Evolutionary conservation across 805 yeast genomes (phyloP).

Genomic region (Schwanniomyces occidentalis): DNA sequence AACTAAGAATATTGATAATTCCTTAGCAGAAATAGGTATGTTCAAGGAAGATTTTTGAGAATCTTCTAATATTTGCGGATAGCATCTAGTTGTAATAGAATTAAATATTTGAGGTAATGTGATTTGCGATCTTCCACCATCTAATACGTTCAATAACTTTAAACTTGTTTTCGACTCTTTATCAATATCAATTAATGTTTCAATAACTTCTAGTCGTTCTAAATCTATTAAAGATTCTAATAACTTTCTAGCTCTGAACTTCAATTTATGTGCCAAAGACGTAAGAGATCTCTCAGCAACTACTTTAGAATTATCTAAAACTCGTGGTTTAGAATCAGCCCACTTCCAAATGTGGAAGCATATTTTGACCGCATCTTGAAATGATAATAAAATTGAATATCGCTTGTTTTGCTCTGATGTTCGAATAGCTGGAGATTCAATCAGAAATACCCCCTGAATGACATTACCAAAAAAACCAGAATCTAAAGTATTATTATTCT

Average conservation of each 20-base stretch:
- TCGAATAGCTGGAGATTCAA: conserved; percentile 59
- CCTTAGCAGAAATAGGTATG: conserved; percentile 45
- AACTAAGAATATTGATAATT: conserved; percentile 54
- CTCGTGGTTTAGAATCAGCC: conserved; percentile 48
- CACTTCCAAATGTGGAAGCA: conserved; percentile 70
- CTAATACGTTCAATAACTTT: conserved; percentile 73
- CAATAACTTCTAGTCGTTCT: conserved; percentile 75
- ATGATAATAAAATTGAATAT: conserved; percentile 58
- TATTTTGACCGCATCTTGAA: conserved; percentile 56
- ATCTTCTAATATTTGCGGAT: conserved; percentile 30
- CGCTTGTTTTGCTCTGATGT: conserved; percentile 54
- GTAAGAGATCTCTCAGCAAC: conserved; percentile 28
- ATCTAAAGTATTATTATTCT: conserved; percentile 21
- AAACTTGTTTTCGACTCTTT: conserved; percentile 24
- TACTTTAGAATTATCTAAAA: not conserved
- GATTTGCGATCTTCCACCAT: conserved; percentile 76
- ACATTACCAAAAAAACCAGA: conserved; percentile 64
- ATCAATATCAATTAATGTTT: conserved; percentile 53
- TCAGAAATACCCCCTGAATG: conserved; percentile 76
- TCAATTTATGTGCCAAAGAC: conserved; percentile 55
- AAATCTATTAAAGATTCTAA: conserved; percentile 62
- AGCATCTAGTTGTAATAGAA: conserved; percentile 50
- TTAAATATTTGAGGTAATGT: conserved; percentile 70
- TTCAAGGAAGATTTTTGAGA: conserved; percentile 47
- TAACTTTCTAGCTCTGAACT: conserved; percentile 65